phyloP scores from a whole-genome alignment of 2,329 filamentous ascomycete genomes.

The Cladophialophora yegresii region DNA sequence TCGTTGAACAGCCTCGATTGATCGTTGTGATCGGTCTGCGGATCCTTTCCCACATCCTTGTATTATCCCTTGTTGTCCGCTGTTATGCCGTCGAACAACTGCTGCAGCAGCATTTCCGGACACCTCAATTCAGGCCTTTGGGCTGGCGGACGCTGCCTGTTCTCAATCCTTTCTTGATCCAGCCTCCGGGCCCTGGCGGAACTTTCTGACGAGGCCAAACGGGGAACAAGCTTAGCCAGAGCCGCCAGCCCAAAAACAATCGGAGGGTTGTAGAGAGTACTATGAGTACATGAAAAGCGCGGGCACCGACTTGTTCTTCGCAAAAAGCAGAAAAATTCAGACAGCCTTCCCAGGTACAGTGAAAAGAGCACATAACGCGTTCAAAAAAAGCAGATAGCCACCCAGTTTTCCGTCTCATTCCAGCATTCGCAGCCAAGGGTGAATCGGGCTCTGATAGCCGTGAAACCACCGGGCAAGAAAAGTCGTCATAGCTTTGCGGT shows the following conservation, averaged over 20 bases:
- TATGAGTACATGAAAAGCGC: slow-evolving; percentile 22
- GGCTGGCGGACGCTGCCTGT: neutral
- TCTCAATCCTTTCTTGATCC: neutral
- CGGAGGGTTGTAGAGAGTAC: slow-evolving; percentile 11
- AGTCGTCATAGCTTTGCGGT: slow-evolving; percentile 17
- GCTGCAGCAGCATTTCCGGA: neutral
- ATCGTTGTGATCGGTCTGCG: neutral
- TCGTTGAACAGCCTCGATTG: neutral
- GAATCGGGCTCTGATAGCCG: slow-evolving; percentile 32
- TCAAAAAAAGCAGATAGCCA: slow-evolving; percentile 25
- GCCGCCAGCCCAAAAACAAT: neutral
- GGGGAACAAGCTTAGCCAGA: neutral
- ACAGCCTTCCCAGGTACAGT: slow-evolving; percentile 29
- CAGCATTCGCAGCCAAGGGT: slow-evolving; percentile 24
- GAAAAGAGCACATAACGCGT: neutral
- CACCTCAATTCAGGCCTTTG: neutral
- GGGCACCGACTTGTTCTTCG: slow-evolving; percentile 4
- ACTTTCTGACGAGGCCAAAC: neutral
- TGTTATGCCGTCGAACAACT: neutral
- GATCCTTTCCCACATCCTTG: neutral
- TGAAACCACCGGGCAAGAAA: slow-evolving; percentile 19
- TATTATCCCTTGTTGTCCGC: neutral
- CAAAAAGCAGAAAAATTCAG: slow-evolving; percentile 17
- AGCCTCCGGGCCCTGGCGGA: neutral
- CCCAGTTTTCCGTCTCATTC: slow-evolving; percentile 30